A percentile compares a stretch with the other conserved stretches of the same genome.
Evolutionary conservation across 495 filamentous ascomycete genomes (phyloP).

Genomic region (Poronia punctata): DNA sequence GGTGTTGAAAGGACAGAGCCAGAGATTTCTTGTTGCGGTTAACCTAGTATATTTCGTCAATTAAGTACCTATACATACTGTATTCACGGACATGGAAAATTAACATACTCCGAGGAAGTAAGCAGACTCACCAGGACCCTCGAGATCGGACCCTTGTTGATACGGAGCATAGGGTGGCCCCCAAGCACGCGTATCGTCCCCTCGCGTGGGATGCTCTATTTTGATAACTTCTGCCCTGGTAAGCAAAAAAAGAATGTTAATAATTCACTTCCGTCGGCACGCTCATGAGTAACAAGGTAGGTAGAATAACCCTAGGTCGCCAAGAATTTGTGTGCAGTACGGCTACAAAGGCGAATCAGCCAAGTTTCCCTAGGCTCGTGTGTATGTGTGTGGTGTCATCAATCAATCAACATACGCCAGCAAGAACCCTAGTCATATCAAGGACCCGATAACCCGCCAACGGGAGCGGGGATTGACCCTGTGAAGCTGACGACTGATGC

Average conservation of each 20-base stretch:
- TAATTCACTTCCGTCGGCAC: neutral
- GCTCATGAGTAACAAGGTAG: constrained; percentile 22
- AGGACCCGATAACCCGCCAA: constrained; percentile 80
- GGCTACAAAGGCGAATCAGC: constrained; percentile 49
- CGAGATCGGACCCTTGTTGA: constrained; percentile 44
- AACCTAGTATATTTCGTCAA: constrained; percentile 48
- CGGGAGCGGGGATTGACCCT: constrained; percentile 37
- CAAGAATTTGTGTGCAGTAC: constrained; percentile 95
- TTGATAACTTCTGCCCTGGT: constrained; percentile 92
- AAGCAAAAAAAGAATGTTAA: constrained; percentile 20
- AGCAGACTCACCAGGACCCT: constrained; percentile 85
- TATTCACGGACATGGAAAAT: neutral
- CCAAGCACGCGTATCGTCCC: constrained; percentile 95
- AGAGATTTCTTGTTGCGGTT: constrained; percentile 97
- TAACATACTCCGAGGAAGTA: constrained; percentile 78
- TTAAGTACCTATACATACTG: neutral
- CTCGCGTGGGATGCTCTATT: constrained; percentile 83
- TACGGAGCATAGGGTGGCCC: constrained; percentile 89
- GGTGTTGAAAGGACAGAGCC: constrained; percentile 81
- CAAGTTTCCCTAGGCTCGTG: constrained; percentile 1
- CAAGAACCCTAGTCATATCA: constrained; percentile 94
- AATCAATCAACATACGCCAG: constrained; percentile 82
- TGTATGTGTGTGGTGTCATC: constrained; percentile 7
- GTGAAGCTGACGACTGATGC: constrained; percentile 3
- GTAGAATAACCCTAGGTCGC: constrained; percentile 74